A percentile compares a stretch with the other conserved stretches of the same genome.
Conservation (phyloP, 176 grass and related monocot species). For the Puya raimondii region DNA sequence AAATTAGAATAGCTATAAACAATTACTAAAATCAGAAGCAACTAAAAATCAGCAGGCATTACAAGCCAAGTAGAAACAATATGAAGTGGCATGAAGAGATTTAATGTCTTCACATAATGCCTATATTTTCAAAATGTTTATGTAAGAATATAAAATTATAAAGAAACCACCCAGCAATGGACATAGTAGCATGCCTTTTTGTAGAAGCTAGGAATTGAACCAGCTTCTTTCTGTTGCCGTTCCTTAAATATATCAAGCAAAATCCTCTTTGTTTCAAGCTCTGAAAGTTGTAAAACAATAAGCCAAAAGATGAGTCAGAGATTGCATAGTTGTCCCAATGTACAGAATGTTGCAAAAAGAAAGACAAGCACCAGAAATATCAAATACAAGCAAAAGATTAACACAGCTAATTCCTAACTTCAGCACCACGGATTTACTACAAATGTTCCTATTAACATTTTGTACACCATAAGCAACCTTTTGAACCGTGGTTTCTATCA, state of each 20-base stretch:
- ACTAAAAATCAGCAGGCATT: not conserved
- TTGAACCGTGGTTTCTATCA: too few relatives aligned
- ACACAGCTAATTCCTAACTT: too few relatives aligned
- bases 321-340: not conserved
- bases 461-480: too few relatives aligned
- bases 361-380: not conserved
- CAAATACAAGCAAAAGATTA: too few relatives aligned
- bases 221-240: slow-evolving; percentile 87
- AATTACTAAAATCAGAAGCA: not conserved
- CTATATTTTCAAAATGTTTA: not conserved
- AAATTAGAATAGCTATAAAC: not conserved
- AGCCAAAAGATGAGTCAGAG: slow-evolving; percentile 3
- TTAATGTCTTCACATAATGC: not conserved
- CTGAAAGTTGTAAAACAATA: slow-evolving; percentile 27
- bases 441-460: too few relatives aligned
- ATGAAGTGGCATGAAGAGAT: not conserved
- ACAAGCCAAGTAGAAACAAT: not conserved
- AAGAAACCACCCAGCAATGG: not conserved
- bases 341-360: not conserved
- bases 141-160: slow-evolving; percentile 1
- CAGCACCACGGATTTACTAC: too few relatives aligned
- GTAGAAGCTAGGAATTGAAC: slow-evolving; percentile 96
- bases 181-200: slow-evolving; percentile 55
- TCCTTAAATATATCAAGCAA: slow-evolving; percentile 98
- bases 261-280: slow-evolving; percentile 97